Evolutionary conservation across 805 yeast species (phyloP), one percentile per base, ranked within the genome.

Genomic region (Candida parachauliodes): DNA sequence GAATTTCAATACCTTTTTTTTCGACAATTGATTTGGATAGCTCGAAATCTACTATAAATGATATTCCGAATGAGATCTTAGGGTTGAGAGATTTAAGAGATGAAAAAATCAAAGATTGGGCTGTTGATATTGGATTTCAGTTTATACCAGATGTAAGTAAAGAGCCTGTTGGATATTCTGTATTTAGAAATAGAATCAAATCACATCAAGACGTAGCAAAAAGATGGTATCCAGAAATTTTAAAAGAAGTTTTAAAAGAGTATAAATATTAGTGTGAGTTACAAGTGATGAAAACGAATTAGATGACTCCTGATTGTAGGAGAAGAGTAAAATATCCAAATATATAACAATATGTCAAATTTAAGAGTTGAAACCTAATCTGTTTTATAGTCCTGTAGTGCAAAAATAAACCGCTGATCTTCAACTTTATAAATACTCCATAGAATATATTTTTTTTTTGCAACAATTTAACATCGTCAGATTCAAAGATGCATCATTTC

Each of bases 1-100:
- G 78, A 38, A 54, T 72, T 8, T 70, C 75, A 8, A 57, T 72
- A 17, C 74, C 78, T 1, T 70, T 70, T 46, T 72, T 72, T 53
- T 74, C 67, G 48, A 70, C 74, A 6, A 68, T 72, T 39, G 64
- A 72, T 47, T 49, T 68, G 16, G 65, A 63, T 38, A 46, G 62
- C 11, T 47, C 39, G 28, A 59, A 65, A 39, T 36, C 60, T 1
- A 55, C 57, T 2, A 46, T 69, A 19, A 50, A 46, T 5, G 46
- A 49, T 30, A 49, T 72, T 11, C 60, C 68, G 0, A 28, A 42
- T 6, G 52, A 52, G 8, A 46, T 71, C 2, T 11, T 66, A 4
- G 30, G 50, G 3, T 42, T 57, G 31, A 58, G 52, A 40, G 58
- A 62, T 8, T 52, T 48, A 18, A 55, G 78, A 41, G 74, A 73